Evolutionary conservation across 2,329 filamentous ascomycete species (phyloP).

Genomic region (Monilinia polystroma): DNA sequence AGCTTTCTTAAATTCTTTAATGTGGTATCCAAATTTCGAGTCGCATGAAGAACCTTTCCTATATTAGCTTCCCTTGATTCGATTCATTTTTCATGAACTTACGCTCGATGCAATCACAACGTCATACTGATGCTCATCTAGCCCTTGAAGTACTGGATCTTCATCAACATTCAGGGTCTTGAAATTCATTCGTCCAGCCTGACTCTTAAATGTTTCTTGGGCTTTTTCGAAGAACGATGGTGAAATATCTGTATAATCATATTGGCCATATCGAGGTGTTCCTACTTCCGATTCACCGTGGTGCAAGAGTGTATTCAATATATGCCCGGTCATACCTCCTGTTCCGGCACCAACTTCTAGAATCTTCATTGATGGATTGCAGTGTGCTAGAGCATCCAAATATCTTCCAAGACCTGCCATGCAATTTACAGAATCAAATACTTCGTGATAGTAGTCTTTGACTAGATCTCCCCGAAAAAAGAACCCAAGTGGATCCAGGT

Average conservation of each 20-base stretch:
- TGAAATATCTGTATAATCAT: conserved; percentile 49
- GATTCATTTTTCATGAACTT: too few species aligned
- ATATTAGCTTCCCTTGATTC: too few species aligned
- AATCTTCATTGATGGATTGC: conserved; percentile 21
- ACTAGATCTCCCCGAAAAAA: not conserved
- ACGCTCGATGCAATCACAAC: conserved; percentile 28
- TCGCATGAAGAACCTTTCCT: conserved; percentile 33
- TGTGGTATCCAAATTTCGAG: conserved; percentile 29
- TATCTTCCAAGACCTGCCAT: not conserved
- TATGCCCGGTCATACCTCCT: not conserved
- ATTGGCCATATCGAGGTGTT: conserved; percentile 30
- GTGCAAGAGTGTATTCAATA: not conserved
- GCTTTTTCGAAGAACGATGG: conserved; percentile 45
- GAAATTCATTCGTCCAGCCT: conserved; percentile 31
- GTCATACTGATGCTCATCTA: conserved; percentile 27
- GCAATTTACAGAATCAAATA: not conserved
- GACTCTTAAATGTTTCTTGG: conserved; percentile 34
- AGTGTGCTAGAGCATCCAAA: not conserved
- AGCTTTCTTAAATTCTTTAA: conserved; percentile 36
- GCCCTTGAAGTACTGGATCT: conserved; percentile 27
- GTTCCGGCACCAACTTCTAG: conserved; percentile 32
- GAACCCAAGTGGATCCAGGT: not conserved
- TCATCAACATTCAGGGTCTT: conserved; percentile 33
- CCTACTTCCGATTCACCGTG: not conserved
- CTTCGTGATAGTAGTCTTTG: not conserved